These are phyloP conservation scores for Pyrus bretschneideri DNA, from an alignment of 306 rosid genomes.

Conservation along the genomic window DNA sequence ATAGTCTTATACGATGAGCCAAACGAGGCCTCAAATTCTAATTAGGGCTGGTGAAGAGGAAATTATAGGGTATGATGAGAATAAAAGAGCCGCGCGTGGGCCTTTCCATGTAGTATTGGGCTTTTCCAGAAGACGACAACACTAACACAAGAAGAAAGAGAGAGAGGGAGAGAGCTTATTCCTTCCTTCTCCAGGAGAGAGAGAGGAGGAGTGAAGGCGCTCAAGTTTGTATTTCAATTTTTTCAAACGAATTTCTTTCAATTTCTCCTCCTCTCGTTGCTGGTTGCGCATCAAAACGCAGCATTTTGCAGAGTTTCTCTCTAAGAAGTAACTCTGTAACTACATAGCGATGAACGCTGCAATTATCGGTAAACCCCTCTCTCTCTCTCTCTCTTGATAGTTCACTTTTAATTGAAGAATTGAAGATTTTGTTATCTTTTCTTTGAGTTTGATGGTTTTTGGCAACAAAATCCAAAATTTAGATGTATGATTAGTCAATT, in stretches of 20 bases:
- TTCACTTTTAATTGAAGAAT: neutral
- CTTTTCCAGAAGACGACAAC: neutral
- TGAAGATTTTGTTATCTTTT: neutral
- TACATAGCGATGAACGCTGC: constrained; percentile 43
- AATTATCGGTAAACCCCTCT: constrained; percentile 45
- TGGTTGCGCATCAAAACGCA: neutral
- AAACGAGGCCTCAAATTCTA: too few species aligned
- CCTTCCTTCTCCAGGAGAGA: too few species aligned
- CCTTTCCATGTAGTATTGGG: neutral
- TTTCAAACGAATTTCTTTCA: too few species aligned
- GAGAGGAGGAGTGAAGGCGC: too few species aligned
- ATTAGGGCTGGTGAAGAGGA: too few species aligned
- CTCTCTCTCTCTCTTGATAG: neutral
- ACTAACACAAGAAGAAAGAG: neutral
- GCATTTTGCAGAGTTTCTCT: neutral
- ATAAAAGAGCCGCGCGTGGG: neutral
- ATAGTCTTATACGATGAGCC: too few species aligned
- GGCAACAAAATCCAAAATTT: neutral
- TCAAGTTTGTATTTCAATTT: too few species aligned
- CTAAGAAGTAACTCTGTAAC: neutral
- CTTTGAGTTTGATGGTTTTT: neutral
- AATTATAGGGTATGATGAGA: neutral
- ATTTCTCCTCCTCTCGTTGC: neutral
- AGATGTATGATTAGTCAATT: neutral
- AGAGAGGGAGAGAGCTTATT: neutral